phyloP scores from a whole-genome alignment of 73 alveolate species.

The Paramecium caudatum region DNA sequence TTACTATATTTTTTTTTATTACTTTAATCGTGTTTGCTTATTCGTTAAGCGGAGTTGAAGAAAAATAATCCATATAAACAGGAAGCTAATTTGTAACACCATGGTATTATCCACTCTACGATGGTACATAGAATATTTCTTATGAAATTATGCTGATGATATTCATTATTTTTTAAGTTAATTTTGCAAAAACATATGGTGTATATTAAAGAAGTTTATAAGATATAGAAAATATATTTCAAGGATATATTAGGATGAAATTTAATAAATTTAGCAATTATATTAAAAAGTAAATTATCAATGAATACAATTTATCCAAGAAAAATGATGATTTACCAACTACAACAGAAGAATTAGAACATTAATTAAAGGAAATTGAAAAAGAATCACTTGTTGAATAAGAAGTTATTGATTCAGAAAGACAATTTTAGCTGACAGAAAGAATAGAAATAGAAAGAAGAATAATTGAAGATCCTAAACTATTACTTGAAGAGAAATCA shows the following conservation, averaged over 20 bases:
- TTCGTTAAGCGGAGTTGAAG: conserved; percentile 51
- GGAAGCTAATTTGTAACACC: background rate
- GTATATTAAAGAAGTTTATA: background rate
- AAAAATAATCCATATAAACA: background rate
- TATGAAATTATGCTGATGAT: conserved; percentile 9
- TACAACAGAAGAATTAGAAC: background rate
- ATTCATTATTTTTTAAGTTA: conserved; percentile 37
- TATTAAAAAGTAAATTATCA: background rate
- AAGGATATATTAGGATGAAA: conserved; percentile 56
- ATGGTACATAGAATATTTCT: background rate
- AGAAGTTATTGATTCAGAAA: background rate
- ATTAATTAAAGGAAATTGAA: background rate
- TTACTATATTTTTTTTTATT: background rate
- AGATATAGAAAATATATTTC: conserved; percentile 53
- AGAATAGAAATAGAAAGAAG: conserved; percentile 44
- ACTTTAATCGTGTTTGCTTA: conserved; percentile 4
- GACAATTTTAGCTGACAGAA: conserved; percentile 11
- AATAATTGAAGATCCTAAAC: background rate
- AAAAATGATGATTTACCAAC: background rate
- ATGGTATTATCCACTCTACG: conserved; percentile 46
- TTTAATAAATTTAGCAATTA: conserved; percentile 20
- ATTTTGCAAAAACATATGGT: background rate
- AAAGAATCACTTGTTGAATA: background rate
- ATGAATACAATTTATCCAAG: background rate
- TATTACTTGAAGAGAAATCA: background rate